Conservation (phyloP, 2,329 filamentous ascomycete genomes). For the Cercospora sp. region DNA sequence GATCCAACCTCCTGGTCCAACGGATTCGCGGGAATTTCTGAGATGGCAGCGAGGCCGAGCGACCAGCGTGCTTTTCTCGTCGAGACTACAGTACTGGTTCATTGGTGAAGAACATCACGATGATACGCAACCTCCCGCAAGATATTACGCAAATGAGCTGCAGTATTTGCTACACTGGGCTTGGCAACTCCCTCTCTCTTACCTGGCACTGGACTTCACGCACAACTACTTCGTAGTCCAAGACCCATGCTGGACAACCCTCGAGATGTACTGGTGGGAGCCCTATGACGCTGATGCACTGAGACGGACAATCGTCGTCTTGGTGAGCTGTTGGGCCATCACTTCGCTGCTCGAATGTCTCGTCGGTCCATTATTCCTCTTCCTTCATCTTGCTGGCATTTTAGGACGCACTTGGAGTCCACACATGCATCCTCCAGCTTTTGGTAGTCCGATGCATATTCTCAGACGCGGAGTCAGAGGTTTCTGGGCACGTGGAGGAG, state of each 20-base stretch:
- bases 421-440: background rate
- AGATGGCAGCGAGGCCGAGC: background rate
- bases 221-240: background rate
- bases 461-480: background rate
- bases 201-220: background rate
- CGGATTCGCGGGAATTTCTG: background rate
- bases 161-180: background rate
- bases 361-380: background rate
- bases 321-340: background rate
- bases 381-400: background rate
- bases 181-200: constrained; percentile 1
- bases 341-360: background rate
- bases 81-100: background rate
- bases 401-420: background rate
- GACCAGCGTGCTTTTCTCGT: background rate
- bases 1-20: background rate
- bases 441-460: background rate
- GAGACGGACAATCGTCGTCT: background rate
- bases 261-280: background rate
- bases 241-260: background rate
- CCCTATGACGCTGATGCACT: background rate
- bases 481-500: constrained; percentile 1
- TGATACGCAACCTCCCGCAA: background rate
- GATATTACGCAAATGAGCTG: background rate
- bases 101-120: background rate